A percentile compares a stretch with the other conserved stretches of the same genome.
Conservation (phyloP, 768 basidiomycete genomes). For the Lentinula edodes region DNA sequence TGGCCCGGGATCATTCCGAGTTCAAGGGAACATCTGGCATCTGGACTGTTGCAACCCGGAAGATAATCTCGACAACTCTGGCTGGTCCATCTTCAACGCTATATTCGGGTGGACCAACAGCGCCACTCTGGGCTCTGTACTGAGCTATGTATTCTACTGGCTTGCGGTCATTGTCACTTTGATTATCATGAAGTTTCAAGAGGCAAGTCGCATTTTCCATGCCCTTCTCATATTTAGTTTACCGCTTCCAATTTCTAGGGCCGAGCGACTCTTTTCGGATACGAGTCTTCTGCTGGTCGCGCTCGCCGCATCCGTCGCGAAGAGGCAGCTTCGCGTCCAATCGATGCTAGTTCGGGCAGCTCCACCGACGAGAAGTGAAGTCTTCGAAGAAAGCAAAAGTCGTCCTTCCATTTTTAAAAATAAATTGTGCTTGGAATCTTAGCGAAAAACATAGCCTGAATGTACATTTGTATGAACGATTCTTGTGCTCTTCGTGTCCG, state of each 20-base stretch:
- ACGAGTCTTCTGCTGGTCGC: constrained; percentile 44
- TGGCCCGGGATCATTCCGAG: constrained; percentile 82
- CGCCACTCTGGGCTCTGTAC: constrained; percentile 71
- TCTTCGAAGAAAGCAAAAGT: neutral
- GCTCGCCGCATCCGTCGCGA: constrained; percentile 23
- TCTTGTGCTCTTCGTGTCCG: neutral
- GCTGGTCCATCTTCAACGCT: constrained; percentile 81
- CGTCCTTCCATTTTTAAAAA: too few relatives aligned
- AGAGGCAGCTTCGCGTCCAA: neutral
- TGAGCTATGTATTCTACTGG: constrained; percentile 95
- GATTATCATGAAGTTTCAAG: constrained; percentile 59
- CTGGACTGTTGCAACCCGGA: constrained; percentile 74
- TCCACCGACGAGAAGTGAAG: neutral
- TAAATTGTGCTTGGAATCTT: too few relatives aligned
- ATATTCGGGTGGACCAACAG: constrained; percentile 88
- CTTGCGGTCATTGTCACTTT: constrained; percentile 68
- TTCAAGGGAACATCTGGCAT: constrained; percentile 85
- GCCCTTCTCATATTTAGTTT: neutral
- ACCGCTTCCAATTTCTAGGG: constrained; percentile 33
- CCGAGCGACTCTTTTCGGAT: constrained; percentile 55
- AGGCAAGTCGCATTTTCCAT: constrained; percentile 28
- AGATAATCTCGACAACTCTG: constrained; percentile 40
- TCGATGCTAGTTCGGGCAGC: neutral
- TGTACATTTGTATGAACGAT: neutral
- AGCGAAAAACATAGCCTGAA: too few relatives aligned